Conservation (phyloP, 2,329 filamentous ascomycete species). For the Emericellopsis cladophorae region DNA sequence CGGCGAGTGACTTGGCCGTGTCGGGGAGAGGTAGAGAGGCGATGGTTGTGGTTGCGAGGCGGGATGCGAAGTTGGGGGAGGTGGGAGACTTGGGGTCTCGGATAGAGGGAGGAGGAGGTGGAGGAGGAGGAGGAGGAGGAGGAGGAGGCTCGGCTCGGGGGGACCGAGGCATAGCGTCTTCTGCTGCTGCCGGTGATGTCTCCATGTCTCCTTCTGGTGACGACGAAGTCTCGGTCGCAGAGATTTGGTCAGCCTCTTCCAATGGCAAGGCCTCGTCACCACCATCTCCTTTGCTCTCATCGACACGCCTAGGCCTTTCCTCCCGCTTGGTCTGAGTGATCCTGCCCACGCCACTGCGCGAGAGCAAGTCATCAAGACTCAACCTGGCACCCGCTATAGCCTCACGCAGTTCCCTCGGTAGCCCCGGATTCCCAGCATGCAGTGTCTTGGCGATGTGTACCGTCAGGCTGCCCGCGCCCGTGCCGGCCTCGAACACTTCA, state of each 20-base stretch:
- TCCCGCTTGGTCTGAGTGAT: too few species aligned
- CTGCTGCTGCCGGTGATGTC: not conserved
- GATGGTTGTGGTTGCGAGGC: conserved; percentile 1
- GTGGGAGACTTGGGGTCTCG: not conserved
- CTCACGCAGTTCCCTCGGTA: not conserved
- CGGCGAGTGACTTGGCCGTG: not conserved
- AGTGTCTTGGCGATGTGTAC: conserved; percentile 64
- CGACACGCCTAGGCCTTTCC: too few species aligned
- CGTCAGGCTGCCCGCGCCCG: conserved; percentile 71
- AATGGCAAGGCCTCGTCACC: too few species aligned
- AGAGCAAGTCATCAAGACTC: not conserved
- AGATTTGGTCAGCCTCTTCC: not conserved
- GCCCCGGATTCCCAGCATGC: conserved; percentile 52
- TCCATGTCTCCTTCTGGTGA: not conserved
- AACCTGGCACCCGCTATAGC: not conserved
- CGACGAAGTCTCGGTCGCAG: not conserved
- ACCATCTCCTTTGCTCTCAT: too few species aligned
- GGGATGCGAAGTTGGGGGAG: not conserved
- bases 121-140: too few species aligned
- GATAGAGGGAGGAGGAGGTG: too few species aligned
- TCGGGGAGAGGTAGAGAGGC: conserved; percentile 15
- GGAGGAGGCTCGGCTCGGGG: too few species aligned
- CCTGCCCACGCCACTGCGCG: too few species aligned
- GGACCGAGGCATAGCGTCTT: not conserved
- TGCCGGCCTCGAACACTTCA: conserved; percentile 75